Evolutionary conservation across 306 rosid genomes (phyloP).

Genomic region (Adenanthera pavonina): DNA sequence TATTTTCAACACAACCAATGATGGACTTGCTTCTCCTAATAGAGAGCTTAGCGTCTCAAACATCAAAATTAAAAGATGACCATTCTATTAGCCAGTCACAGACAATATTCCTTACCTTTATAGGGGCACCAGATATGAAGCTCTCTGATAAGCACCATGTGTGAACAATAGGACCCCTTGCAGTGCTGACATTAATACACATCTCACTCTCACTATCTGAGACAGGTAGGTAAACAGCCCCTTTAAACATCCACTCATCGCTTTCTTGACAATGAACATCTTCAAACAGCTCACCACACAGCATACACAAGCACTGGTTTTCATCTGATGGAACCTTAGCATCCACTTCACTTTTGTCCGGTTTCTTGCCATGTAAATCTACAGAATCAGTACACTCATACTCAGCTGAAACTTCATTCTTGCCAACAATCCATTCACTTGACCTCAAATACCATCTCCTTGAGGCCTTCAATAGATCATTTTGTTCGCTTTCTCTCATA

Average conservation of each 20-base stretch:
- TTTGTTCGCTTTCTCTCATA: constrained; percentile 49
- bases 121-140: constrained; percentile 45
- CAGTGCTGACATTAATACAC: constrained; percentile 37
- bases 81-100: constrained; percentile 19
- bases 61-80: constrained; percentile 14
- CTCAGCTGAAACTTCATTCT: constrained; percentile 47
- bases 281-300: constrained; percentile 91
- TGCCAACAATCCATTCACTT: constrained; percentile 65
- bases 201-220: constrained; percentile 48
- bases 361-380: constrained; percentile 41
- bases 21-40: background rate
- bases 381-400: constrained; percentile 43
- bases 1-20: constrained; percentile 11
- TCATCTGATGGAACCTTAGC: constrained; percentile 78
- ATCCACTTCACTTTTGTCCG: constrained; percentile 48
- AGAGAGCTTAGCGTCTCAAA: background rate
- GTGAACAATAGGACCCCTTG: constrained; percentile 81
- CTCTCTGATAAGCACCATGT: constrained; percentile 69
- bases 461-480: constrained; percentile 47
- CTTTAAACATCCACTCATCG: constrained; percentile 92
- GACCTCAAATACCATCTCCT: constrained; percentile 77
- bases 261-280: constrained; percentile 77
- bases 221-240: constrained; percentile 60
- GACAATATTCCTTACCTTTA: constrained; percentile 58
- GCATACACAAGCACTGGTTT: constrained; percentile 74